phyloP scores from a whole-genome alignment of 345 rosid species.

The Moricandia moricandioides region DNA sequence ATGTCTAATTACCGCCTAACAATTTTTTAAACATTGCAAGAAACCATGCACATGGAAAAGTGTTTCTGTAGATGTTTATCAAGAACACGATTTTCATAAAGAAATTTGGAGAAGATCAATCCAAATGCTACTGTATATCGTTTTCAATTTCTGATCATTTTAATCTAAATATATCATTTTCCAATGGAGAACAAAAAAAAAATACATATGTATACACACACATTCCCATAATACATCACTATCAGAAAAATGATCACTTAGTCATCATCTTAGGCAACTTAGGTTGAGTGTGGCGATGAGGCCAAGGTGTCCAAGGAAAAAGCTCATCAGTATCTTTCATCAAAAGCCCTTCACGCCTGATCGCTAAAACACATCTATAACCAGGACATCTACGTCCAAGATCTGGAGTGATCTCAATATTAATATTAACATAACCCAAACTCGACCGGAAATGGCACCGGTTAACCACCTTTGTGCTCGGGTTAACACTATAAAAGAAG shows the following conservation, averaged over 20 bases:
- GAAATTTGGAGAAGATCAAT: neutral
- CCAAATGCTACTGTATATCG: neutral
- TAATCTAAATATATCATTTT: neutral
- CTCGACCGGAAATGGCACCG: constrained; percentile 33
- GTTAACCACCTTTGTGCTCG: constrained; percentile 14
- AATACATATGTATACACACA: neutral
- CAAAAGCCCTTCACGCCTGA: neutral
- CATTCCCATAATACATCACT: neutral
- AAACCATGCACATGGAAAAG: too few relatives aligned
- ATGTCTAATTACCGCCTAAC: too few relatives aligned
- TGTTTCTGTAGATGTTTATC: too few relatives aligned
- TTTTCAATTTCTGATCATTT: neutral
- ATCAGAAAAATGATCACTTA: neutral
- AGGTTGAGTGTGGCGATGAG: constrained; percentile 30
- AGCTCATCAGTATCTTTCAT: constrained; percentile 33
- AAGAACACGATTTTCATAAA: too few relatives aligned
- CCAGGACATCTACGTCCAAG: neutral
- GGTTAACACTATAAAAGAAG: constrained; percentile 30
- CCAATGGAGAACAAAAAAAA: neutral
- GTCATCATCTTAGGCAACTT: constrained; percentile 2
- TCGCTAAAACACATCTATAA: neutral
- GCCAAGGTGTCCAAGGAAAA: constrained; percentile 36
- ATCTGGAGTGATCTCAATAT: neutral
- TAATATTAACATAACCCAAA: constrained; percentile 18
- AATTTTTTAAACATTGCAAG: too few relatives aligned